Evolutionary conservation across 2,329 filamentous ascomycete species (phyloP), one percentile per base, ranked within the genome.

Genomic region (Nothophaeocryptopus gaeumannii): DNA sequence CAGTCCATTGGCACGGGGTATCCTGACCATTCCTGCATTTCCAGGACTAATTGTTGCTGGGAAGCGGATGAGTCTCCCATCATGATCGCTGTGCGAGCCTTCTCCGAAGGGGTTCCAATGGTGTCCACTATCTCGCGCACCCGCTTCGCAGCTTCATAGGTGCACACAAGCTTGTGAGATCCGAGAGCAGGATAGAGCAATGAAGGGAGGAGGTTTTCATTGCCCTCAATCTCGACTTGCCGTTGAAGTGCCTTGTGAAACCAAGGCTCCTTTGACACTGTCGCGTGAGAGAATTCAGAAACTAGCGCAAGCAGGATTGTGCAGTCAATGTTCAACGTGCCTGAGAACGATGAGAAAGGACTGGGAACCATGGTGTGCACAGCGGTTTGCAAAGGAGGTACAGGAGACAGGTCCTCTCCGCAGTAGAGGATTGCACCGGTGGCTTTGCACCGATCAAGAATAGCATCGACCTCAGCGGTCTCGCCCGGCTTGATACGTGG

Each of bases 271-370:
- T 76, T 72, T 2, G 68, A 60, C 26, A 73, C 71, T 33, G 69
- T 63, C 31, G 70, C 70, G 63, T 90, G 85, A 2, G 84, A 86
- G 20, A 90, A 81, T 60, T 91, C 87, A 0, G 86, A 89, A 1
- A 85, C 79, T 2, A 90, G 72, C 4, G 85, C 86, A 5, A 91
- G 77, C 5, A 91, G 75, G 39, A 89, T 80, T 1, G 86, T 89
- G 46, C 81, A 84, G 65, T 85, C 83, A 47, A 85, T 76, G 60
- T 85, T 83, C 26, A 84, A 60, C 0, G 68, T 72, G 5, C 66
- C 53, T 2, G 73, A 68, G 47, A 76, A 70, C 3, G 53, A 48
- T 2, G 62, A 52, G 39, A 70, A 67, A 1, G 70, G 68, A 46
- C 74, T 66, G n/a, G 68, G 61, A 12, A 67, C 65, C 59, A 77